A percentile compares a stretch with the other conserved stretches of the same genome.
phyloP scores from a whole-genome alignment of 495 filamentous ascomycete species.

The Echria macrotheca region DNA sequence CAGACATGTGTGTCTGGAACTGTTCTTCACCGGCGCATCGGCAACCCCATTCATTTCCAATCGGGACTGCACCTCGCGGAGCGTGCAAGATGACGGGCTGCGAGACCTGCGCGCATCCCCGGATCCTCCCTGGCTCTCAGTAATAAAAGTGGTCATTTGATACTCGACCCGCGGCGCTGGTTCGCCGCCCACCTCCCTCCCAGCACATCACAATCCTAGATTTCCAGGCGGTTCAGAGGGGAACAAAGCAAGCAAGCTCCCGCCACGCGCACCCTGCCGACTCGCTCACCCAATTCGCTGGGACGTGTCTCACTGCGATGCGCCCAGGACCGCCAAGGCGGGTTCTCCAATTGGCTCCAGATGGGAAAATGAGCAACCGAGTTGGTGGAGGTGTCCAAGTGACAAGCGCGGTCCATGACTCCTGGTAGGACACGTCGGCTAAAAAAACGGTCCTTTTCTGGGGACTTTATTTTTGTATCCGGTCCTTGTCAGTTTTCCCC shows the following conservation, averaged over 20 bases:
- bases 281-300: not conserved
- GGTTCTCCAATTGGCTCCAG: not conserved
- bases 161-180: conserved; percentile 9
- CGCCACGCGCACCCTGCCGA: not conserved
- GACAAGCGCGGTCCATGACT: not conserved
- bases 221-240: too few species aligned
- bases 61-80: not conserved
- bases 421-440: conserved; percentile 14
- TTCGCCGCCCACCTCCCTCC: not conserved
- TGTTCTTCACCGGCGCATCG: too few species aligned
- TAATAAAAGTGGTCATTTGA: conserved; percentile 1
- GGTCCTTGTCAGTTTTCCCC: not conserved
- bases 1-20: too few species aligned
- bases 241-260: not conserved
- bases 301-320: not conserved
- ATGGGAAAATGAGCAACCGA: not conserved
- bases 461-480: conserved; percentile 2
- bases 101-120: not conserved
- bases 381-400: not conserved
- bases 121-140: not conserved
- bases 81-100: not conserved
- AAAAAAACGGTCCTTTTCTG: conserved; percentile 33
- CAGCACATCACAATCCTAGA: not conserved
- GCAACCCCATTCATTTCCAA: not conserved
- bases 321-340: not conserved